These are phyloP conservation scores for Fusarium circinatum DNA, from an alignment of 2,329 filamentous ascomycete genomes.

Conservation along the genomic window DNA sequence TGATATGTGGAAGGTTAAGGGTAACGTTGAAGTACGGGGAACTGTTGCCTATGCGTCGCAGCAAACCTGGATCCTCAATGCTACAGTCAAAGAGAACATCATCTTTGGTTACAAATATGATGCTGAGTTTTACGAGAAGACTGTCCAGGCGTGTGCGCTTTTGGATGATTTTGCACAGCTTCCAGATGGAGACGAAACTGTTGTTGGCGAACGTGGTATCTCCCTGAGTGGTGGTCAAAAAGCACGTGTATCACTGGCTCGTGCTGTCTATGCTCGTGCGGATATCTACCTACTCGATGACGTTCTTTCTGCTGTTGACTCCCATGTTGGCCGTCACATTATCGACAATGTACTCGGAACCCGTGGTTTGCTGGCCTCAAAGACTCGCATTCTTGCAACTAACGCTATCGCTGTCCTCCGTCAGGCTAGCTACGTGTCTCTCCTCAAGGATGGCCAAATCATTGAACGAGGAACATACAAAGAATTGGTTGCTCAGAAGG, in stretches of 20 bases:
- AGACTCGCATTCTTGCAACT: conserved; percentile 92
- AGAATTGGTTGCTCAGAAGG: conserved; percentile 93
- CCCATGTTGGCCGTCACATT: conserved; percentile 93
- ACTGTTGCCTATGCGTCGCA: conserved; percentile 92
- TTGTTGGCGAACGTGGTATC: conserved; percentile 96
- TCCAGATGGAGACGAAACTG: conserved; percentile 94
- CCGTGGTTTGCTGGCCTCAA: conserved; percentile 81
- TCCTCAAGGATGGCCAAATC: conserved; percentile 85
- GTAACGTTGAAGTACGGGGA: conserved; percentile 84
- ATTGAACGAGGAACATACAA: conserved; percentile 90
- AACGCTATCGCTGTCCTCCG: conserved; percentile 93
- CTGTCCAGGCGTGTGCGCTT: conserved; percentile 89
- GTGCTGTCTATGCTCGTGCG: conserved; percentile 95
- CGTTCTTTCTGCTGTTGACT: conserved; percentile 95
- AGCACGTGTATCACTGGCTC: conserved; percentile 88
- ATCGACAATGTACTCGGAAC: conserved; percentile 93
- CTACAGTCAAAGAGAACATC: conserved; percentile 96
- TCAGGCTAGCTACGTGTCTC: conserved; percentile 87
- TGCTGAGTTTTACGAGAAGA: conserved; percentile 92
- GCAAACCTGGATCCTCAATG: conserved; percentile 96
- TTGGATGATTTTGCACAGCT: conserved; percentile 90
- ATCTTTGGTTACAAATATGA: conserved; percentile 96
- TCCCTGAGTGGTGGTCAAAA: conserved; percentile 97
- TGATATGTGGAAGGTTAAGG: conserved; percentile 89
- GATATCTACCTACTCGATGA: conserved; percentile 97